These are phyloP conservation scores for Pyrrhoderma lamaoense DNA, from an alignment of 1,284 basidiomycete species.

Conservation along the genomic window DNA sequence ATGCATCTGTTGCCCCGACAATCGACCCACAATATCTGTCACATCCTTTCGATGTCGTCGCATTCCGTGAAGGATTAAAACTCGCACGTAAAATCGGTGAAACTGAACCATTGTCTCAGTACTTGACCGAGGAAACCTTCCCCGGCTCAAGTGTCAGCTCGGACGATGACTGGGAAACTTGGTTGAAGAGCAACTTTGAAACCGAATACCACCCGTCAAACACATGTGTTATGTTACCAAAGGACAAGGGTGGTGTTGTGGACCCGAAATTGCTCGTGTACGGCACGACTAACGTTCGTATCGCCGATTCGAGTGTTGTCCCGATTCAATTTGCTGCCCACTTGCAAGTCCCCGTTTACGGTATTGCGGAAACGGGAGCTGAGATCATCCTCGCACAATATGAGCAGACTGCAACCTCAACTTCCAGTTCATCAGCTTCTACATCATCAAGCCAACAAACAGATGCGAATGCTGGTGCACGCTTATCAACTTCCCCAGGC, in stretches of 20 bases:
- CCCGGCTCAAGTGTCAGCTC: constrained; percentile 35
- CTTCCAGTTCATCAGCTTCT: not conserved
- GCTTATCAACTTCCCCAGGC: not conserved
- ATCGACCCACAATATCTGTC: constrained; percentile 61
- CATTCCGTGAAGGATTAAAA: constrained; percentile 54
- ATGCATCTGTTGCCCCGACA: constrained; percentile 46
- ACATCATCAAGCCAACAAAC: not conserved
- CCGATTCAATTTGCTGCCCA: constrained; percentile 47
- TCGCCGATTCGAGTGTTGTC: constrained; percentile 48
- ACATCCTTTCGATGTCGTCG: constrained; percentile 41
- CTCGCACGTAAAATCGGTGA: constrained; percentile 40
- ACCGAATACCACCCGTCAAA: constrained; percentile 53
- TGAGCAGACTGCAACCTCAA: not conserved
- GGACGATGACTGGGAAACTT: constrained; percentile 42
- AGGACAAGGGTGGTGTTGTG: constrained; percentile 56
- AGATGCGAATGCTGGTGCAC: not conserved
- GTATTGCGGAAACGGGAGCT: constrained; percentile 37
- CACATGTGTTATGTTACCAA: constrained; percentile 59
- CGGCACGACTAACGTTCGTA: constrained; percentile 48
- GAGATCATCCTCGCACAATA: constrained; percentile 10
- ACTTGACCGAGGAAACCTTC: constrained; percentile 31
- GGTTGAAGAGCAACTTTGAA: constrained; percentile 33
- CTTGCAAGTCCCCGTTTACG: constrained; percentile 55
- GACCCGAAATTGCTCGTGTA: constrained; percentile 56
- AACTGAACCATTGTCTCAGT: constrained; percentile 32